Evolutionary conservation across 2,329 filamentous ascomycete genomes (phyloP).

Genomic region (Venturia aucupariae): DNA sequence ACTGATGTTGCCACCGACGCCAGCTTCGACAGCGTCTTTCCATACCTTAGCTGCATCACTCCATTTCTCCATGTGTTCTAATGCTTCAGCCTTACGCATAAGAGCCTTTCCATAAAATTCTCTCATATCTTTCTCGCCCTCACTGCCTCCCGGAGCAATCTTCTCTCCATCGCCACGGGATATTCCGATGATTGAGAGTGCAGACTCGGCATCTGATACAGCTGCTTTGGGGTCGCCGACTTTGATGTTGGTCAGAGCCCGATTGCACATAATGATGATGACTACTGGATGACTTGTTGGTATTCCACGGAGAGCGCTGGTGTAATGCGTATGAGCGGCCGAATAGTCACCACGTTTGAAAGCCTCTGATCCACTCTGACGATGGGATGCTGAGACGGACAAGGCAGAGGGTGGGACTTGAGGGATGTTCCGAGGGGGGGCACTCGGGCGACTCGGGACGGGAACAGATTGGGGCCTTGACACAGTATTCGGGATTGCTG

Average conservation of each 20-base stretch:
- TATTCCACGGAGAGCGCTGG: slow-evolving; percentile 62
- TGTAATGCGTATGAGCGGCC: slow-evolving; percentile 74
- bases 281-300: slow-evolving; percentile 72
- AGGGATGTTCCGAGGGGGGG: slow-evolving; percentile 53
- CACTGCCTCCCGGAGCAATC: slow-evolving; percentile 56
- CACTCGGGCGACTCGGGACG: slow-evolving; percentile 35
- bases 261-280: slow-evolving; percentile 86
- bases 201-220: slow-evolving; percentile 73
- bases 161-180: slow-evolving; percentile 70
- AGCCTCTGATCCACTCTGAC: slow-evolving; percentile 71
- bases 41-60: slow-evolving; percentile 70
- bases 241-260: slow-evolving; percentile 81
- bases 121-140: slow-evolving; percentile 69
- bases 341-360: slow-evolving; percentile 94
- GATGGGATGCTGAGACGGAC: slow-evolving; percentile 66
- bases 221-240: slow-evolving; percentile 85
- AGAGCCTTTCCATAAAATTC: slow-evolving; percentile 91
- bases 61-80: slow-evolving; percentile 96
- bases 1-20: slow-evolving; percentile 75
- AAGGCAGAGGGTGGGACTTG: slow-evolving; percentile 59
- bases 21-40: slow-evolving; percentile 72
- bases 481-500: slow-evolving; percentile 19
- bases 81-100: slow-evolving; percentile 86
- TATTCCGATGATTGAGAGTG: slow-evolving; percentile 69
- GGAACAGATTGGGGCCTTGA: slow-evolving; percentile 30